These are phyloP conservation scores for Pelargonium fulgidum DNA, from an alignment of 441 rosid species.

Conservation along the genomic window DNA sequence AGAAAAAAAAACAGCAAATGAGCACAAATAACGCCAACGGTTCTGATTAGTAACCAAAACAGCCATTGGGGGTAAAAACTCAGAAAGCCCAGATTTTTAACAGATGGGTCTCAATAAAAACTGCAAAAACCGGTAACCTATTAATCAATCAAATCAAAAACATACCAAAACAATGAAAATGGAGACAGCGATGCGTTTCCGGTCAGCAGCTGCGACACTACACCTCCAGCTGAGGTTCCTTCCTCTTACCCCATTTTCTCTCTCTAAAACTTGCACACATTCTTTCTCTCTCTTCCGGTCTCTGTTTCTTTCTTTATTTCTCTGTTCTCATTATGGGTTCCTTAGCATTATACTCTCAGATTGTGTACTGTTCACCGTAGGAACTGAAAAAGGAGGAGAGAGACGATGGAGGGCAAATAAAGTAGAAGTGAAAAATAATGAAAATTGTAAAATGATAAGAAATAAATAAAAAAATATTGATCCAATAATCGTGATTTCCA, in stretches of 20 bases:
- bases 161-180: constrained; percentile 27
- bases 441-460: too few relatives aligned
- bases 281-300: constrained; percentile 18
- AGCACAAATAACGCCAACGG: not conserved
- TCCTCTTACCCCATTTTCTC: constrained; percentile 46
- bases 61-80: not conserved
- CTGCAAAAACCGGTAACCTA: not conserved
- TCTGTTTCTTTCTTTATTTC: constrained; percentile 11
- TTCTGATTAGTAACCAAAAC: not conserved
- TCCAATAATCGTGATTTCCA: too few relatives aligned
- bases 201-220: constrained; percentile 43
- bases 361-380: constrained; percentile 23
- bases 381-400: constrained; percentile 17
- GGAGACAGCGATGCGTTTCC: constrained; percentile 14
- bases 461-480: too few relatives aligned
- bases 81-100: not conserved
- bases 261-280: constrained; percentile 17
- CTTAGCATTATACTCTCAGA: constrained; percentile 34
- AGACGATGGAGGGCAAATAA: too few relatives aligned
- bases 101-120: not conserved
- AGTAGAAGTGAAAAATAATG: too few relatives aligned
- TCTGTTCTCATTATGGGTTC: constrained; percentile 16
- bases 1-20: not conserved
- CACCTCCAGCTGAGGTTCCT: constrained; percentile 53
- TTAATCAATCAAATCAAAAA: constrained; percentile 16